These are phyloP conservation scores for Picochlorum sp. DNA, from an alignment of 139 green algal species.

Conservation along the genomic window DNA sequence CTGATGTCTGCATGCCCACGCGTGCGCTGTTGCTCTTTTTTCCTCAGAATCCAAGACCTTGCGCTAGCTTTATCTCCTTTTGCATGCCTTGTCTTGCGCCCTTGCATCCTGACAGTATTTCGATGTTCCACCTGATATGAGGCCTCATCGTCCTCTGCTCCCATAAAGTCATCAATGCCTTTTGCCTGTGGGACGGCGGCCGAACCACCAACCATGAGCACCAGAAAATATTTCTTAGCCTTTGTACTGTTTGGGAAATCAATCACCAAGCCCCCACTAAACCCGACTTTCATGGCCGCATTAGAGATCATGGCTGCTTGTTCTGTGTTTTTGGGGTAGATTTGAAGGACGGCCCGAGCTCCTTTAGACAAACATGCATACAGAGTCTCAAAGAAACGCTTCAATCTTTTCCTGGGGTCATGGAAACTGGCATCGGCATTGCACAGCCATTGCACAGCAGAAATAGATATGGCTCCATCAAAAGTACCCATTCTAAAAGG, in stretches of 20 bases:
- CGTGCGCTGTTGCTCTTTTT: constrained; percentile 79
- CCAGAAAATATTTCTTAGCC: constrained; percentile 96
- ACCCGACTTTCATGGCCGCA: constrained; percentile 84
- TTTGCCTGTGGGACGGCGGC: constrained; percentile 26
- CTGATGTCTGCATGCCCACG: constrained; percentile 67
- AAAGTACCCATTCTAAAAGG: constrained; percentile 68
- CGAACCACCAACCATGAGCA: constrained; percentile 75
- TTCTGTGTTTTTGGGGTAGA: constrained; percentile 72
- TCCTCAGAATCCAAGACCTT: constrained; percentile 81
- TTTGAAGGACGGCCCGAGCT: constrained; percentile 73
- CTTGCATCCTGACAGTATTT: constrained; percentile 17
- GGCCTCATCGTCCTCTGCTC: constrained; percentile 13
- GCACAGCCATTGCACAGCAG: constrained; percentile 39
- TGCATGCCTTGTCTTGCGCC: constrained; percentile 18
- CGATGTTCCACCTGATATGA: constrained; percentile 5
- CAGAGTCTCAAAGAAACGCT: constrained; percentile 79
- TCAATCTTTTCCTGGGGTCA: constrained; percentile 70
- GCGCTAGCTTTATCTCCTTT: constrained; percentile 10
- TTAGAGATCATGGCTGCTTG: constrained; percentile 87
- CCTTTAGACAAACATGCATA: constrained; percentile 71
- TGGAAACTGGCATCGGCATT: constrained; percentile 54
- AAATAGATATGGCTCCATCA: constrained; percentile 71
- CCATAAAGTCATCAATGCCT: constrained; percentile 32
- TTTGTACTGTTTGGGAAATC: constrained; percentile 89
- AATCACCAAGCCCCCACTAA: constrained; percentile 89